phyloP scores from a whole-genome alignment of 495 filamentous ascomycete genomes.

The Trichoderma asperelloides region DNA sequence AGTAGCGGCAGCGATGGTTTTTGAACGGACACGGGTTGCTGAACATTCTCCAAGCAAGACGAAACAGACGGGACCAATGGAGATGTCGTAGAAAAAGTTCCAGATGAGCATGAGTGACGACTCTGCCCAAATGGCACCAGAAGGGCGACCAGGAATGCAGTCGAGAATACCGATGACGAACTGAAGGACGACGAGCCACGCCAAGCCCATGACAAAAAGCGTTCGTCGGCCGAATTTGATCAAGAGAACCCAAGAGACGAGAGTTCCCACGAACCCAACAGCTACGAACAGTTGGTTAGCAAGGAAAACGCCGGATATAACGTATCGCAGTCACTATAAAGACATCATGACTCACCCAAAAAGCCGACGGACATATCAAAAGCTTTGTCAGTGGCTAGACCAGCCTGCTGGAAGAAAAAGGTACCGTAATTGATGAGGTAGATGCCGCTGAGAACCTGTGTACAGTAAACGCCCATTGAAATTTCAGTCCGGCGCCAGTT shows the following conservation, averaged over 20 bases:
- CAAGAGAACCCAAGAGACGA: conserved; percentile 30
- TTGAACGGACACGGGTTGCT: conserved; percentile 38
- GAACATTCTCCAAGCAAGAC: conserved; percentile 44
- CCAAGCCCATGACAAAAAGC: conserved; percentile 31
- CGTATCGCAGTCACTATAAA: neutral
- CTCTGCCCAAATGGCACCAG: conserved; percentile 32
- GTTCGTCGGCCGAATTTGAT: conserved; percentile 29
- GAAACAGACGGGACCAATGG: conserved; percentile 40
- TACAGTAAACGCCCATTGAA: conserved; percentile 53
- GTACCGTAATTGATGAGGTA: conserved; percentile 60
- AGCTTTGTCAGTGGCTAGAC: conserved; percentile 46
- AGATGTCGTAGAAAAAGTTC: conserved; percentile 34
- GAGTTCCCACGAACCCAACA: neutral
- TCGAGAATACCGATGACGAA: conserved; percentile 25
- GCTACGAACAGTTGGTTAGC: neutral
- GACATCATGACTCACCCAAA: neutral
- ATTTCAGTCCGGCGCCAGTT: conserved; percentile 61
- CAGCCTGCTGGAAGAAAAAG: conserved; percentile 60
- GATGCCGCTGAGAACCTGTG: conserved; percentile 58
- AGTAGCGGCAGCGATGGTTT: conserved; percentile 40
- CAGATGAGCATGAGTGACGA: conserved; percentile 33
- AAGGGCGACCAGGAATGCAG: conserved; percentile 14
- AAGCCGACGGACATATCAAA: conserved; percentile 19
- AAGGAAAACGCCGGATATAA: neutral
- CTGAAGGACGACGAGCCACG: conserved; percentile 20